Base-by-base conservation (phyloP, 140 eudicot species). In the Bidens hawaiensis region DNA sequence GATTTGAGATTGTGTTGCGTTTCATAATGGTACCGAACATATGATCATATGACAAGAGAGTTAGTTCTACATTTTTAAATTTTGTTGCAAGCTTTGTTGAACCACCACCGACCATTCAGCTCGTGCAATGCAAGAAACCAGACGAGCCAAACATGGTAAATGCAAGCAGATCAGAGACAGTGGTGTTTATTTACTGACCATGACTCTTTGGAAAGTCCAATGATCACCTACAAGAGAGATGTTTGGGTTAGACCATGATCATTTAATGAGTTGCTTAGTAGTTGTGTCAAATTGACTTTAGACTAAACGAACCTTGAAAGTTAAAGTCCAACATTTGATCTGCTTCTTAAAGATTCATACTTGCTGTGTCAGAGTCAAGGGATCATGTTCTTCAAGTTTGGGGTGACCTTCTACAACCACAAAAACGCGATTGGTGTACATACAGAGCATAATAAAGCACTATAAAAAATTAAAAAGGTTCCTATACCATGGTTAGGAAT, bases 321-420 rank as follows among this genome's bases (percentile, higher is more conserved):
- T 30, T 34, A 7, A 7, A 7, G 46, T 54, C 27, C 62, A 65
- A 36, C 62, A 47, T 28, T 25, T 38, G 16, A 26, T 57, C 30
- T 27, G 62, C 54, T 63, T 54, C 46, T 60, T 30, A 55, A 48
- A 38, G 22, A 58, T 36, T 74, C 71, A 78, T 61, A 58, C 69
- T 66, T 75, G 54, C 43, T 55, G 82, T 6, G 62, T 73, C 13
- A 65, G 66, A 54, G 73, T 59, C 72, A 74, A 43, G 6, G 5
- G 36, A 74, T 56, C 59, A 17, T 62, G 70, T 61, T 74, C 83
- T 74, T 78, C 78, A 28, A 78, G 54, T 27, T 66, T 68, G 51
- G 65, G 27, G 77, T 70, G 70, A 25, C 51, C 81, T 24, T 74
- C 83, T 76, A 63, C 49, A 36, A 48, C 22, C 21, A 61, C 17